Evolutionary conservation across 306 rosid genomes (phyloP), one percentile per base, ranked within the genome.

Genomic region (Geum urbanum): DNA sequence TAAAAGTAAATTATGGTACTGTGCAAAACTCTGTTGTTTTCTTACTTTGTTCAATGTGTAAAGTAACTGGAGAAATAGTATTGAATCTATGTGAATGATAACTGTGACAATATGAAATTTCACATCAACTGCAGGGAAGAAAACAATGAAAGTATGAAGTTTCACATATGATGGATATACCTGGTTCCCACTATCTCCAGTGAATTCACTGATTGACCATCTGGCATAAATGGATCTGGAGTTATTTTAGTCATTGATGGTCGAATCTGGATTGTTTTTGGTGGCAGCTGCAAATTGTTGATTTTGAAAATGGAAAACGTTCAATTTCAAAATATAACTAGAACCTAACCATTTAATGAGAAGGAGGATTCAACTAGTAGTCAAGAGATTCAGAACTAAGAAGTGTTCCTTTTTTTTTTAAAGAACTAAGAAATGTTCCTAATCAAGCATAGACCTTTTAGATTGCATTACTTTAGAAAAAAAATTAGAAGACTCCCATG

Each of bases 151-250:
- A 35, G 7, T 63, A 27, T 58, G 8, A 32, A 27, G 2, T 27
- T 27, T 27, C 32, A 27, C 32, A n/a, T 19, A 69, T 51, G 19
- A 35, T 66, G 61, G 32, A 72, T 76, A 84, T 82, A 92, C 97
- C 96, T 92, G 13, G 95, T 88, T n/a, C 58, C 76, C 4, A 92
- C 91, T 16, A 92, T 74, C 80, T 92, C 98, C 75, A 92, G 11
- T 0, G 96, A 87, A 57, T 83, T 83, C 58, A 70, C 74, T 49
- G 85, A 78, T 79, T 62, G 78, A 72, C n/a, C 24, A 69, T 73
- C 56, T 4, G 2, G 10, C 55, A 77, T 66, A 10, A 9, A 13
- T 9, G 7, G 16, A 77, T 89, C 98, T 39, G 13, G 32, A 56
- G 64, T 4, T 66, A 87, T 92, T 78, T 92, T 92, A 49, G 87